Evolutionary conservation across 2,329 filamentous ascomycete genomes (phyloP), one percentile per base, ranked within the genome.

Genomic region (Colletotrichum costaricense): DNA sequence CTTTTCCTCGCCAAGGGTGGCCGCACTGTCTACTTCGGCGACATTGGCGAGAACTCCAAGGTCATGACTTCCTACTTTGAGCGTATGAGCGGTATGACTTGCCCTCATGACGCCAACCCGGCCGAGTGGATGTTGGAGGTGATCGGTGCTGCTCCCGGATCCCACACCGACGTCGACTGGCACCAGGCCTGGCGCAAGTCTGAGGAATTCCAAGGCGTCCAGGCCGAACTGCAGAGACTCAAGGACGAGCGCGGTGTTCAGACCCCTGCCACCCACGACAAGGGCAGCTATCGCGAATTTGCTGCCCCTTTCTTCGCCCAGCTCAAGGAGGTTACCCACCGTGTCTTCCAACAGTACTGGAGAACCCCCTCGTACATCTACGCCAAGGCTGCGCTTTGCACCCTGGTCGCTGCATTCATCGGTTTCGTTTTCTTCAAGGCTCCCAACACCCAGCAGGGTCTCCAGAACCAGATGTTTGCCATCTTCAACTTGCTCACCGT

Each of bases 301-400:
- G 95, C 95, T 4, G 93, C 94, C 5, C 90, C 93, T 0, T 94
- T 97, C 80, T 78, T 76, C 54, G 79, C 86, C 8, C 95, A 98
- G 82, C 84, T 96, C 55, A 84, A 83, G 69, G 88, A 92, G 79
- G 93, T 94, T 69, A 88, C 90, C 22, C 81, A 88, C 76, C 94
- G 95, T 78, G 93, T 97, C 30, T 97, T 97, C 86, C 90, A 95
- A 80, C 95, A 97, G 81, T 97, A 97, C 88, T 97, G 95, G 95
- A 93, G 95, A 73, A 95, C 92, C 0, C 95, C 95, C 0, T 89
- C 92, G 5, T 97, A 97, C 85, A 95, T 98, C 82, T 97, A 96
- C 85, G 92, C 93, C 78, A 97, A 97, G 86, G 81, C 88, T 0
- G 85, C 88, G 1, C 91, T 97, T 22, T 94, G 92, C 79, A 84